Conservation (phyloP, 176 grass and related monocot genomes). For the Rhipidocladum racemiflorum region DNA sequence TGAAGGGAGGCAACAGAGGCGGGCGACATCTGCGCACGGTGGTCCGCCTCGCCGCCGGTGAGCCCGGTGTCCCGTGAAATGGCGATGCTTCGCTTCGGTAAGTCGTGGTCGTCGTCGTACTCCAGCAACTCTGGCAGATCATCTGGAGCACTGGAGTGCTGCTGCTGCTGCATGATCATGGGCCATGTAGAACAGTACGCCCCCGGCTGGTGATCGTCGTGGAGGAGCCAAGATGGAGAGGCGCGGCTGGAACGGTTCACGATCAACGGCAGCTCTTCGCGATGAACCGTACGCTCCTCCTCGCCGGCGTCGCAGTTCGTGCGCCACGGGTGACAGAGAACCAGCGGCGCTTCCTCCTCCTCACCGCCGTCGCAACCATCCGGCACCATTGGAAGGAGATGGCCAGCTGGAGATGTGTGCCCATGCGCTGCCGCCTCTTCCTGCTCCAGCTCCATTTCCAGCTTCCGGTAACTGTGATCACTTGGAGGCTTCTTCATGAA, state of each 20-base stretch:
- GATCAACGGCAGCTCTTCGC: neutral
- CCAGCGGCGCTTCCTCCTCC: neutral
- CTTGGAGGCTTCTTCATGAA: constrained; percentile 19
- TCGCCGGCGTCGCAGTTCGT: neutral
- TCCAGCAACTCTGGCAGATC: constrained; percentile 21
- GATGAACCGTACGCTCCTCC: neutral
- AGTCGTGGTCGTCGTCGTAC: neutral
- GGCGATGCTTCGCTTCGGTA: neutral
- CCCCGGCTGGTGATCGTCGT: neutral
- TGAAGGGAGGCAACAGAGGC: neutral
- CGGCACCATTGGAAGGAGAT: neutral
- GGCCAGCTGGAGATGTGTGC: neutral
- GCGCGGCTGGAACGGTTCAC: neutral
- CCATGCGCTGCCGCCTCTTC: neutral
- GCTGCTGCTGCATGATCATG: neutral
- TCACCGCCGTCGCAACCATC: neutral
- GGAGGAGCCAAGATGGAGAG: neutral
- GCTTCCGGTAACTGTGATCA: neutral
- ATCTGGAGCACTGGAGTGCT: neutral
- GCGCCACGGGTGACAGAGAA: neutral
- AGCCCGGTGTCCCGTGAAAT: neutral
- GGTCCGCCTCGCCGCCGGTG: neutral
- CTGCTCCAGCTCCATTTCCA: neutral
- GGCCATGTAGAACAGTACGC: neutral
- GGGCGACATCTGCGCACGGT: neutral